Conservation (phyloP, 148 eudicot species). For the Diospyros kaki region DNA sequence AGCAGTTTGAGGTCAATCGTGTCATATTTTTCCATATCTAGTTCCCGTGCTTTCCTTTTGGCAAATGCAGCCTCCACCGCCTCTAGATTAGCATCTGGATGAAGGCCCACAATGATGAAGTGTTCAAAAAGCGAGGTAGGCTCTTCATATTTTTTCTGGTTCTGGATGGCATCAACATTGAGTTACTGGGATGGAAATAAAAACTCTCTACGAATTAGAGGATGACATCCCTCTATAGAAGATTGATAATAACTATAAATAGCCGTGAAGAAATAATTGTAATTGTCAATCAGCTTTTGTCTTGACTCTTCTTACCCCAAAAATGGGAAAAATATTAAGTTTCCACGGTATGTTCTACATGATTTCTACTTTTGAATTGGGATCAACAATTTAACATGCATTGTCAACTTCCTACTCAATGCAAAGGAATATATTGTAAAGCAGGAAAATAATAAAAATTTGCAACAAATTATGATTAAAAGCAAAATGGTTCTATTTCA, state of each 20-base stretch:
- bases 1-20: constrained; percentile 29
- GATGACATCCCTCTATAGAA: too few species aligned
- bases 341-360: neutral
- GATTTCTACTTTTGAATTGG: neutral
- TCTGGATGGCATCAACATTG: constrained; percentile 43
- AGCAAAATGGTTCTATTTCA: neutral
- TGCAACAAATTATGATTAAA: neutral
- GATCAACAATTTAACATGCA: neutral
- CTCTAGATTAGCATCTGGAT: constrained; percentile 80
- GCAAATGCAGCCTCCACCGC: constrained; percentile 77
- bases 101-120: constrained; percentile 82
- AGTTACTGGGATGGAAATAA: constrained; percentile 11
- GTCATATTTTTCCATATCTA: constrained; percentile 35
- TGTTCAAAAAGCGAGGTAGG: constrained; percentile 87
- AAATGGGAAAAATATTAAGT: neutral
- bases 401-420: neutral
- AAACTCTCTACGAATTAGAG: neutral
- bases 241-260: too few species aligned
- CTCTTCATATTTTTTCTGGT: constrained; percentile 58
- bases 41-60: constrained; percentile 70
- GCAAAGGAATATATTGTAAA: neutral
- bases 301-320: neutral
- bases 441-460: too few species aligned
- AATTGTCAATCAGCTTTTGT: too few species aligned
- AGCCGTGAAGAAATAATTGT: too few species aligned